Conservation (phyloP, 768 basidiomycete species). For the Tulasnella sp. region DNA sequence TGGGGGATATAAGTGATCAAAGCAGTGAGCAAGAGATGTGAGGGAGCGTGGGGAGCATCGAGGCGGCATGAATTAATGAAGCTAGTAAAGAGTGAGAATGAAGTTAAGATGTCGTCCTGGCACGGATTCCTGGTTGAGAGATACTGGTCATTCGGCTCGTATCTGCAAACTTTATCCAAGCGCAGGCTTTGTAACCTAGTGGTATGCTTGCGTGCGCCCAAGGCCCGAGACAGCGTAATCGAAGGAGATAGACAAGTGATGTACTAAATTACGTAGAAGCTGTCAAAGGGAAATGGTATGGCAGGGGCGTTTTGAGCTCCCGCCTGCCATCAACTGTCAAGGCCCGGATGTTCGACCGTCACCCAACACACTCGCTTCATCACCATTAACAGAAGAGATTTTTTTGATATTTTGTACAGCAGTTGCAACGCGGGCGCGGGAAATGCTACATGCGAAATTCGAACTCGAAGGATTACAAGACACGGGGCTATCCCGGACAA, state of each 20-base stretch:
- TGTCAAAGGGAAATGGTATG: too few relatives aligned
- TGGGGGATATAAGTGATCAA: too few relatives aligned
- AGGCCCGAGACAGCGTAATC: too few relatives aligned
- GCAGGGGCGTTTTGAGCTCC: too few relatives aligned
- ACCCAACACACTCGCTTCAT: not conserved
- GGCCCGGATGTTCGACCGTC: not conserved
- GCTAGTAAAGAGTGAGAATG: not conserved
- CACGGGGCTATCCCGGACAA: not conserved
- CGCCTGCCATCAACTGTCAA: constrained; percentile 36
- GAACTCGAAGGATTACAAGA: not conserved
- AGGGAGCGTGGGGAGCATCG: not conserved
- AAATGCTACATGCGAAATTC: not conserved
- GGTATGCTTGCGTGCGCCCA: too few relatives aligned
- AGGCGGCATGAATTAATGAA: not conserved
- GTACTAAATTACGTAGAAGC: too few relatives aligned
- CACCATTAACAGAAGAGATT: not conserved
- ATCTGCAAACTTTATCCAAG: not conserved
- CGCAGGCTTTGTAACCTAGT: too few relatives aligned
- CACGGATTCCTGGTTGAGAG: not conserved
- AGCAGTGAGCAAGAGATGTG: not conserved
- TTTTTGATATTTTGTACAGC: not conserved
- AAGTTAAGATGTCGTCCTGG: not conserved
- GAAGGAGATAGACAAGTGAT: too few relatives aligned
- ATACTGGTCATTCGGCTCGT: not conserved
- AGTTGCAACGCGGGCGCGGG: not conserved